phyloP scores from a whole-genome alignment of 129 eudicot species.

The Dittrichia graveolens region DNA sequence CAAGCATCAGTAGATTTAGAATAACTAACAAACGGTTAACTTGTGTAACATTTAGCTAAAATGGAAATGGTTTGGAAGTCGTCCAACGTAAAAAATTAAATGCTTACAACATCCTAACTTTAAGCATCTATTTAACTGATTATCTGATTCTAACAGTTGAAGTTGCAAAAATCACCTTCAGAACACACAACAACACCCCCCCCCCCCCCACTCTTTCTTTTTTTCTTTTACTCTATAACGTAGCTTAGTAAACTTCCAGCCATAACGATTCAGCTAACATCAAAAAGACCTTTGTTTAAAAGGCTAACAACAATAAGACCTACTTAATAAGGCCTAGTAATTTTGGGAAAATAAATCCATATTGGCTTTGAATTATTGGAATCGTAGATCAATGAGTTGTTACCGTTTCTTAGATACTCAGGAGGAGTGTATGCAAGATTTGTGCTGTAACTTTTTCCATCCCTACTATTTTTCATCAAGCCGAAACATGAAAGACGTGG shows the following conservation, averaged over 20 bases:
- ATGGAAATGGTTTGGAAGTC: neutral
- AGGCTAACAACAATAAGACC: neutral
- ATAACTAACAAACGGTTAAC: neutral
- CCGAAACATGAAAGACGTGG: constrained; percentile 95
- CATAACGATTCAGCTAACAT: neutral
- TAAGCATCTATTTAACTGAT: neutral
- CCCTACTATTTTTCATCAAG: constrained; percentile 91
- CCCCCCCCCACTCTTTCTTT: too few relatives aligned
- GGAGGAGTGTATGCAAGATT: constrained; percentile 97
- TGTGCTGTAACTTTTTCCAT: constrained; percentile 96
- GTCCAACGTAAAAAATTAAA: too few relatives aligned
- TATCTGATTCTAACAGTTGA: neutral
- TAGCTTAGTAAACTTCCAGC: neutral
- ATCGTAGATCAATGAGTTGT: neutral
- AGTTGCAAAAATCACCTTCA: neutral
- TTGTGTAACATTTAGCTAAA: constrained; percentile 1
- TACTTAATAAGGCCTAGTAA: too few relatives aligned
- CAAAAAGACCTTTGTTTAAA: neutral
- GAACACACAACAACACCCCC: neutral
- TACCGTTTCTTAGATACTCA: constrained; percentile 90
- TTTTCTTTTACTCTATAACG: neutral
- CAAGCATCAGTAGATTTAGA: neutral
- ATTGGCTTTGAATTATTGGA: neutral
- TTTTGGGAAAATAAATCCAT: too few relatives aligned
- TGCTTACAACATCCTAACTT: too few relatives aligned